Percentiles rank a stretch among this genome's conserved stretches.
phyloP scores from a whole-genome alignment of 2,329 filamentous ascomycete genomes.

The Pseudogymnoascus sp. region DNA sequence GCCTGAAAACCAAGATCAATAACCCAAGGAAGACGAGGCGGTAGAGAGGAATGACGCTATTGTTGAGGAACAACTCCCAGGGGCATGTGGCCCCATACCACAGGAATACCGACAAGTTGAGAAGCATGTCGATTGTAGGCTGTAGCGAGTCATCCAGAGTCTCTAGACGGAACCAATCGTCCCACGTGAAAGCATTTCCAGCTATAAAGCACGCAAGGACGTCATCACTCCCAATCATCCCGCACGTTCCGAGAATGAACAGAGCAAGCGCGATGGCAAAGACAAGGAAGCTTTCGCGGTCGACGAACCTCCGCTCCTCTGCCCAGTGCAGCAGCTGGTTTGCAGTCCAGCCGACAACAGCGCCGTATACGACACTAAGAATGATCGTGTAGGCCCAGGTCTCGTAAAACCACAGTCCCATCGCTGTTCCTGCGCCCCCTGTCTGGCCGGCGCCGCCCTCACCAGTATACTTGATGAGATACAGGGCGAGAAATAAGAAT shows the following conservation, averaged over 20 bases:
- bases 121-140: constrained; percentile 82
- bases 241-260: constrained; percentile 77
- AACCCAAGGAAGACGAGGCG: constrained; percentile 65
- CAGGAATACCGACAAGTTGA: constrained; percentile 79
- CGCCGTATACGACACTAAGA: constrained; percentile 67
- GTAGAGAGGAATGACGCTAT: constrained; percentile 60
- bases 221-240: constrained; percentile 79
- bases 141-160: constrained; percentile 81
- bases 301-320: constrained; percentile 27
- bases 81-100: constrained; percentile 82
- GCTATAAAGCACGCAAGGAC: constrained; percentile 85
- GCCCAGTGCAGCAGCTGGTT: constrained; percentile 80
- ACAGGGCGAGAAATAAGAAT: constrained; percentile 74
- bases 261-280: constrained; percentile 67
- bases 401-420: constrained; percentile 72
- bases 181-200: constrained; percentile 81
- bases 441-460: constrained; percentile 42
- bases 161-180: constrained; percentile 83
- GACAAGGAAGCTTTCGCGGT: constrained; percentile 29
- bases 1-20: constrained; percentile 54
- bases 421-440: constrained; percentile 54
- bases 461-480: constrained; percentile 68
- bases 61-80: constrained; percentile 61
- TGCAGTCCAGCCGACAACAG: constrained; percentile 68
- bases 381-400: constrained; percentile 75